A percentile compares a stretch with the other conserved stretches of the same genome.
phyloP scores from a whole-genome alignment of 2,329 filamentous ascomycete species.

The Chaetomiaceae sp. region DNA sequence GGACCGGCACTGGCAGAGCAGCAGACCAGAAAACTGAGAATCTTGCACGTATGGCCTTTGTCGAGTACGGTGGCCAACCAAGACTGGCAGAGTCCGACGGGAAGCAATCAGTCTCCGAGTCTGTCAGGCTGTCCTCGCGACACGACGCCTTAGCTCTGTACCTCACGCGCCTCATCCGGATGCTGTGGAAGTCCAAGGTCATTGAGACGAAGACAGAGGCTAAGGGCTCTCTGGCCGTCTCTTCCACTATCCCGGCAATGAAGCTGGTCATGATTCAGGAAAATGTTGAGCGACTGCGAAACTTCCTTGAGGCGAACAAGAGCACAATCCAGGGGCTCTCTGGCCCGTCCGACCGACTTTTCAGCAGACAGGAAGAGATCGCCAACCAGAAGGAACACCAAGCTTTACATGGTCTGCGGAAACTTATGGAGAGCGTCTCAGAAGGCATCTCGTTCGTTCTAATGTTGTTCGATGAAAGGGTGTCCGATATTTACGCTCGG shows the following conservation, averaged over 20 bases:
- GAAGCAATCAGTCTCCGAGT: constrained; percentile 68
- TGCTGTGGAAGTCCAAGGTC: constrained; percentile 79
- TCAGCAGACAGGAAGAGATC: constrained; percentile 83
- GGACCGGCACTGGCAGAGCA: constrained; percentile 67
- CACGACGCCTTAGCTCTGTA: constrained; percentile 88
- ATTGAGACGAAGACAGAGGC: constrained; percentile 50
- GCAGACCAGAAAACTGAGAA: constrained; percentile 84
- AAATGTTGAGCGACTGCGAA: constrained; percentile 70
- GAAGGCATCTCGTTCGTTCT: constrained; percentile 96
- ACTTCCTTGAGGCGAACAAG: constrained; percentile 83
- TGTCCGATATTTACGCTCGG: constrained; percentile 78
- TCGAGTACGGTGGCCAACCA: constrained; percentile 87
- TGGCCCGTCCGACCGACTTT: constrained; percentile 76
- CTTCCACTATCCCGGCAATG: constrained; percentile 58
- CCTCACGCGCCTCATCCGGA: constrained; percentile 79
- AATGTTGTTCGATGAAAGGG: constrained; percentile 89
- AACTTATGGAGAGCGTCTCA: constrained; percentile 82
- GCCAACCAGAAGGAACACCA: constrained; percentile 92
- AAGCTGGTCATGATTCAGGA: constrained; percentile 77
- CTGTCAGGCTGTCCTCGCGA: constrained; percentile 79
- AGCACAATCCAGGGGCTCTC: constrained; percentile 89
- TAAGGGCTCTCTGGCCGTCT: constrained; percentile 58
- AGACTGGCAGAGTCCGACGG: constrained; percentile 74
- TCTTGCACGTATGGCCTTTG: constrained; percentile 78
- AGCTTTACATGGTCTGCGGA: constrained; percentile 79